Conservation (phyloP, 805 yeast genomes). For the Candida easanensis region DNA sequence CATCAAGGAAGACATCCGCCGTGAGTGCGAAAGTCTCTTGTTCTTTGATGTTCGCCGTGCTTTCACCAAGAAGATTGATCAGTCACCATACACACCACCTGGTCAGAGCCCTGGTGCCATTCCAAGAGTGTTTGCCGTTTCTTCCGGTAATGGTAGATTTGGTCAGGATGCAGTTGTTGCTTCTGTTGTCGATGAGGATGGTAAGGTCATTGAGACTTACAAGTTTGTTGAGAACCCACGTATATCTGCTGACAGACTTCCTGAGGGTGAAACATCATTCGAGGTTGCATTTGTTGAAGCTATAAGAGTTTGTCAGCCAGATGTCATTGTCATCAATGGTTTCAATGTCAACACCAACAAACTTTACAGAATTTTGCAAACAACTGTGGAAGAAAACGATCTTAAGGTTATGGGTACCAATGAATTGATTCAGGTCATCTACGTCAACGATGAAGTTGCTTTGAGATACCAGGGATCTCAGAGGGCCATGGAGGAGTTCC, state of each 20-base stretch:
- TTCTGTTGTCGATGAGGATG: slow-evolving; percentile 72
- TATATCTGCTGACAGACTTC: slow-evolving; percentile 40
- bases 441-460: slow-evolving; percentile 93
- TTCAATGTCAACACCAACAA: slow-evolving; percentile 70
- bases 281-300: slow-evolving; percentile 57
- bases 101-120: slow-evolving; percentile 75
- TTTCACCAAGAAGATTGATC: slow-evolving; percentile 74
- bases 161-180: slow-evolving; percentile 85
- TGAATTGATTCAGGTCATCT: slow-evolving; percentile 54
- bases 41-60: slow-evolving; percentile 66
- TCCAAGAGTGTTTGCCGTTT: slow-evolving; percentile 78
- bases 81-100: slow-evolving; percentile 87
- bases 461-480: slow-evolving; percentile 78
- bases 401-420: slow-evolving; percentile 47
- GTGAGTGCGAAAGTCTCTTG: slow-evolving; percentile 69
- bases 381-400: slow-evolving; percentile 45
- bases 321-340: slow-evolving; percentile 88
- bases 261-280: slow-evolving; percentile 55
- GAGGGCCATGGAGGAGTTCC: slow-evolving; percentile 72
- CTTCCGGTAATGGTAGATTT: slow-evolving; percentile 83
- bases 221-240: slow-evolving; percentile 75
- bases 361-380: slow-evolving; percentile 53
- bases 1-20: slow-evolving; percentile 78
- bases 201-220: slow-evolving; percentile 70
- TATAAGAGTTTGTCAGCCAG: slow-evolving; percentile 70